Conservation (phyloP, 257 asterid genomes). For the Petunia secreta region DNA sequence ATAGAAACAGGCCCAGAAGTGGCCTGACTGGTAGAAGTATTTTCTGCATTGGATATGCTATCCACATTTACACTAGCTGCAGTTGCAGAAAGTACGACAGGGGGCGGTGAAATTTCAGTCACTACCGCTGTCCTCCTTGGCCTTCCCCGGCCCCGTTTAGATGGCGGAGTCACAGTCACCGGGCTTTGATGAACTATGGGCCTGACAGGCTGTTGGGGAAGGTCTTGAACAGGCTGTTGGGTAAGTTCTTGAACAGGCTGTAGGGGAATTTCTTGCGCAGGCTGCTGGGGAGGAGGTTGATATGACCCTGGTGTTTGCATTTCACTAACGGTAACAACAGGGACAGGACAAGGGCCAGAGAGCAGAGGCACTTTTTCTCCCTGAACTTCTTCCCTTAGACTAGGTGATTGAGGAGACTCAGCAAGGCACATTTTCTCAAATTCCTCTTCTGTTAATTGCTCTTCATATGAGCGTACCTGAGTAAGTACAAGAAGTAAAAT, state of each 20-base stretch:
- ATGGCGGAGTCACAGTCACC: conserved; percentile 60
- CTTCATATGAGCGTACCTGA: conserved; percentile 97
- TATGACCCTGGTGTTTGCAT: conserved; percentile 34
- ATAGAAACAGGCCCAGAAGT: conserved; percentile 41
- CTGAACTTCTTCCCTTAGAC: conserved; percentile 51
- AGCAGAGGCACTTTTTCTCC: conserved; percentile 46
- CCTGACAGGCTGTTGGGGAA: conserved; percentile 32
- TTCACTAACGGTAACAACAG: conserved; percentile 45
- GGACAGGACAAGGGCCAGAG: conserved; percentile 33
- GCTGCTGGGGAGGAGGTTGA: conserved; percentile 23
- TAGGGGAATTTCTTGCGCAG: conserved; percentile 23
- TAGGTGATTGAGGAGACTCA: conserved; percentile 81
- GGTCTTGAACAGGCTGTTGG: conserved; percentile 9
- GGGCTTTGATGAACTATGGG: conserved; percentile 42
- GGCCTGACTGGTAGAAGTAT: conserved; percentile 29
- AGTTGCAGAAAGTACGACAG: conserved; percentile 26
- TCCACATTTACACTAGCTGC: conserved; percentile 31
- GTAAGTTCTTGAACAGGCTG: conserved; percentile 38
- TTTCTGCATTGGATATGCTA: conserved; percentile 28
- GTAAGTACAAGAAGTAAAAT: conserved; percentile 29
- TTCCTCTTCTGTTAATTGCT: conserved; percentile 98
- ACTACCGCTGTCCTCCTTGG: conserved; percentile 66
- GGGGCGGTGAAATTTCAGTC: conserved; percentile 36
- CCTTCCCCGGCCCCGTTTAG: conserved; percentile 97
- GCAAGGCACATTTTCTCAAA: conserved; percentile 91